Conservation (phyloP, 495 filamentous ascomycete species). For the Penicillium psychrofluorescens region DNA sequence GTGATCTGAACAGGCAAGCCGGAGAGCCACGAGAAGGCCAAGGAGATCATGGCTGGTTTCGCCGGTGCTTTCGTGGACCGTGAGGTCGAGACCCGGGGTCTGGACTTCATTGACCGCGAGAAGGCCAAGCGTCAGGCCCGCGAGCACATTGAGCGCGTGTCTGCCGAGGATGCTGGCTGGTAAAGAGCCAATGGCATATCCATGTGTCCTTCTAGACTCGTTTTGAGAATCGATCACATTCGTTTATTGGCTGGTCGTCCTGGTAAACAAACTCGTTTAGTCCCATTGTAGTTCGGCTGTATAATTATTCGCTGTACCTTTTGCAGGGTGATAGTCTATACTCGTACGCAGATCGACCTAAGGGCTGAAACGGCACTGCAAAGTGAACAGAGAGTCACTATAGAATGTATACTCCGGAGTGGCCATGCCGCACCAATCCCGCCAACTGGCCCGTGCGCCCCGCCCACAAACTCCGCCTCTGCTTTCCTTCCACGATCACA, state of each 20-base stretch:
- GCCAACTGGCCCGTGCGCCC: conserved; percentile 1
- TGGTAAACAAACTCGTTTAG: too few relatives aligned
- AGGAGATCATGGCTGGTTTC: conserved; percentile 62
- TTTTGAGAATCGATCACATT: too few relatives aligned
- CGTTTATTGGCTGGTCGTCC: too few relatives aligned
- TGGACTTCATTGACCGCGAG: conserved; percentile 61
- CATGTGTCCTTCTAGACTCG: too few relatives aligned
- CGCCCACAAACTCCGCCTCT: neutral
- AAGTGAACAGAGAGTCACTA: too few relatives aligned
- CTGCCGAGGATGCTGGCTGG: conserved; percentile 39
- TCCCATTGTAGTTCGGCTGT: too few relatives aligned
- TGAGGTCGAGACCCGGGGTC: conserved; percentile 64
- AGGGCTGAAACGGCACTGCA: neutral
- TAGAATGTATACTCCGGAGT: conserved; percentile 1
- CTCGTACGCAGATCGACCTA: neutral
- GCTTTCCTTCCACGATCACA: neutral
- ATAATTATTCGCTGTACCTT: too few relatives aligned
- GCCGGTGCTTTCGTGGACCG: conserved; percentile 67
- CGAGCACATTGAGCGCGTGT: conserved; percentile 46
- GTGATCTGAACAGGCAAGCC: conserved; percentile 43
- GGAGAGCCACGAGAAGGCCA: conserved; percentile 58
- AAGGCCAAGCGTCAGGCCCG: conserved; percentile 57
- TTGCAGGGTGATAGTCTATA: too few relatives aligned
- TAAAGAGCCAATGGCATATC: neutral
- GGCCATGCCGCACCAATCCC: conserved; percentile 3